phyloP scores from a whole-genome alignment of 495 filamentous ascomycete genomes.

The Neurospora tetraspora region DNA sequence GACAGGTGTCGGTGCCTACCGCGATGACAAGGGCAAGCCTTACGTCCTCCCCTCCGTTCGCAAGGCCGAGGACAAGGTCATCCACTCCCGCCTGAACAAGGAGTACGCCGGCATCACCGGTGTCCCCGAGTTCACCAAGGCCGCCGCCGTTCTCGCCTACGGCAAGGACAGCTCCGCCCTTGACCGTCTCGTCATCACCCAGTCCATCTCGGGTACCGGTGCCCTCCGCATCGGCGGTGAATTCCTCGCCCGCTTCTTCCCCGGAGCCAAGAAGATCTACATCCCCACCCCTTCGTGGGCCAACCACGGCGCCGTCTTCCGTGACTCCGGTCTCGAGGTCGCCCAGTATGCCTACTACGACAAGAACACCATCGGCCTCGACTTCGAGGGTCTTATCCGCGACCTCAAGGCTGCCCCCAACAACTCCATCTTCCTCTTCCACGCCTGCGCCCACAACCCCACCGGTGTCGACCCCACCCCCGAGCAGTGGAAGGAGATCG shows the following conservation, averaged over 20 bases:
- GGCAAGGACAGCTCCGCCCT: slow-evolving; percentile 66
- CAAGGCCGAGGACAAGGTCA: slow-evolving; percentile 77
- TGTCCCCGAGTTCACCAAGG: slow-evolving; percentile 84
- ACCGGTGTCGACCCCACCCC: slow-evolving; percentile 92
- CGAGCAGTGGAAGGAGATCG: slow-evolving; percentile 89
- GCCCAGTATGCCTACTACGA: slow-evolving; percentile 97
- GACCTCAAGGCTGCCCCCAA: slow-evolving; percentile 86
- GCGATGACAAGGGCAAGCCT: slow-evolving; percentile 93
- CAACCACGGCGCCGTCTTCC: slow-evolving; percentile 95
- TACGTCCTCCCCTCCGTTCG: slow-evolving; percentile 93
- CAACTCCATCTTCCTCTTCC: slow-evolving; percentile 81
- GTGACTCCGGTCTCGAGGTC: slow-evolving; percentile 80
- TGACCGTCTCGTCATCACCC: slow-evolving; percentile 81
- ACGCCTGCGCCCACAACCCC: slow-evolving; percentile 98
- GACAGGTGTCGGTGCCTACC: slow-evolving; percentile 67
- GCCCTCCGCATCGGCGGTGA: slow-evolving; percentile 89
- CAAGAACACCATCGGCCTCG: slow-evolving; percentile 94
- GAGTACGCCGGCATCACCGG: slow-evolving; percentile 98
- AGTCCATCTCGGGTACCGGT: slow-evolving; percentile 96
- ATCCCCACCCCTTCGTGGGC: slow-evolving; percentile 95
- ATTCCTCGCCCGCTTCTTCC: slow-evolving; percentile 86
- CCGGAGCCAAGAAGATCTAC: slow-evolving; percentile 85
- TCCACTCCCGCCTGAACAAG: slow-evolving; percentile 73
- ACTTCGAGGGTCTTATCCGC: slow-evolving; percentile 86
- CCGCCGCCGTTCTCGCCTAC: slow-evolving; percentile 84